These are phyloP conservation scores for Veloboletus limbatus DNA, from an alignment of 1,284 basidiomycete species.

Conservation along the genomic window DNA sequence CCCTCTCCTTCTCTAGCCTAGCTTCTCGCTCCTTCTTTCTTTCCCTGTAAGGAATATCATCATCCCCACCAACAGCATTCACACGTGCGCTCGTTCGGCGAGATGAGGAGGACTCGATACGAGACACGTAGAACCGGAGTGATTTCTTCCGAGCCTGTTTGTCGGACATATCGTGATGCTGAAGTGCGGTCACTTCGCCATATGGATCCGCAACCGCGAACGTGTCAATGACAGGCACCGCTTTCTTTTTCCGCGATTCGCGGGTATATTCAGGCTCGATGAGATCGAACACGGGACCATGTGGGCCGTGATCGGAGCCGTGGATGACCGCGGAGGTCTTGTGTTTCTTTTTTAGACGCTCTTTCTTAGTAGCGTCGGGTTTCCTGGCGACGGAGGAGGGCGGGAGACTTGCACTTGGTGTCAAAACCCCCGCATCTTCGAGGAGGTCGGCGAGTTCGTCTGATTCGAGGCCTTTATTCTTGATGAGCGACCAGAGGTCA, in stretches of 20 bases:
- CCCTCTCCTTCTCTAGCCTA: constrained; percentile 48
- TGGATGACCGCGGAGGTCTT: constrained; percentile 30
- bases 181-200: constrained; percentile 73
- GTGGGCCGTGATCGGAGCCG: constrained; percentile 9
- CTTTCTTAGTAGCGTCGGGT: constrained; percentile 6
- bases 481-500: constrained; percentile 31
- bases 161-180: constrained; percentile 73
- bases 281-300: constrained; percentile 60
- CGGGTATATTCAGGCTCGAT: constrained; percentile 64
- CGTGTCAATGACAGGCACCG: constrained; percentile 7
- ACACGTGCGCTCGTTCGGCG: constrained; percentile 68
- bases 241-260: constrained; percentile 24
- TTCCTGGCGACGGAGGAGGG: constrained; percentile 17
- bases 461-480: constrained; percentile 40
- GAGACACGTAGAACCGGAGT: constrained; percentile 84
- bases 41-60: constrained; percentile 83
- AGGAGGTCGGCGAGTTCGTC: constrained; percentile 57
- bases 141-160: constrained; percentile 77
- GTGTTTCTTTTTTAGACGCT: constrained; percentile 41
- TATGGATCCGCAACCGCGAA: constrained; percentile 51
- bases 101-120: constrained; percentile 73
- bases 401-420: constrained; percentile 11
- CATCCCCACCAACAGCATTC: constrained; percentile 74
- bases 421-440: constrained; percentile 44
- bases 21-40: constrained; percentile 58